Evolutionary conservation across 164 flowering plant genomes (phyloP).

Genomic region (Vitis riparia): DNA sequence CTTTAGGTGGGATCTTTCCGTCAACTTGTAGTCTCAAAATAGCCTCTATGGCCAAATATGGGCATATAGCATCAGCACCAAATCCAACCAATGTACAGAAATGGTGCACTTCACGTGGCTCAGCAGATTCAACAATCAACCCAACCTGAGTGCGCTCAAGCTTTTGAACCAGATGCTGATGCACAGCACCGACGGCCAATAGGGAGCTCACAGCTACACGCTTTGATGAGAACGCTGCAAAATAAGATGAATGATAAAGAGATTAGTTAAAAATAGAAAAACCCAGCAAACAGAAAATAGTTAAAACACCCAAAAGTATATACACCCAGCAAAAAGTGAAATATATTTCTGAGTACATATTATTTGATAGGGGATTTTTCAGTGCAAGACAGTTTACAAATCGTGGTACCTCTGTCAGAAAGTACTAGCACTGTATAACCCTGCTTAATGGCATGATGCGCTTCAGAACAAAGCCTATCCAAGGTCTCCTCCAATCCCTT

Average conservation of each 20-base stretch:
- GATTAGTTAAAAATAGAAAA: not conserved
- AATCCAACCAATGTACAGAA: slow-evolving; percentile 98
- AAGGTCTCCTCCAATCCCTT: slow-evolving; percentile 93
- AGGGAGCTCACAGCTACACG: slow-evolving; percentile 98
- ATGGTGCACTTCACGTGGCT: slow-evolving; percentile 99
- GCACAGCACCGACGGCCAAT: slow-evolving; percentile 97
- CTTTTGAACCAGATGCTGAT: slow-evolving; percentile 84
- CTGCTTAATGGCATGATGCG: slow-evolving; percentile 80
- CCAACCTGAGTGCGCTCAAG: slow-evolving; percentile 92
- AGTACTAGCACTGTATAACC: slow-evolving; percentile 86
- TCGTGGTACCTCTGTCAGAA: slow-evolving; percentile 87
- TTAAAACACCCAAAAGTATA: too few species aligned
- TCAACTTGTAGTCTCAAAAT: slow-evolving; percentile 95
- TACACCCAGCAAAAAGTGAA: too few species aligned
- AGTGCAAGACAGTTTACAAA: not conserved
- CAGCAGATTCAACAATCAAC: slow-evolving; percentile 90
- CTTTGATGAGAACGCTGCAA: slow-evolving; percentile 78
- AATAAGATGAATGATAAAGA: not conserved
- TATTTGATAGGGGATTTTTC: too few species aligned
- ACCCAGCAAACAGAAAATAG: not conserved
- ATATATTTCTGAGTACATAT: too few species aligned
- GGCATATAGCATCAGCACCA: slow-evolving; percentile 99
- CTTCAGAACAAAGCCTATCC: slow-evolving; percentile 86
- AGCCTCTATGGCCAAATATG: slow-evolving; percentile 90
- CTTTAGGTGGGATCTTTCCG: slow-evolving; percentile 90